These are phyloP conservation scores for Postia placenta DNA, from an alignment of 768 basidiomycete species.

Conservation along the genomic window DNA sequence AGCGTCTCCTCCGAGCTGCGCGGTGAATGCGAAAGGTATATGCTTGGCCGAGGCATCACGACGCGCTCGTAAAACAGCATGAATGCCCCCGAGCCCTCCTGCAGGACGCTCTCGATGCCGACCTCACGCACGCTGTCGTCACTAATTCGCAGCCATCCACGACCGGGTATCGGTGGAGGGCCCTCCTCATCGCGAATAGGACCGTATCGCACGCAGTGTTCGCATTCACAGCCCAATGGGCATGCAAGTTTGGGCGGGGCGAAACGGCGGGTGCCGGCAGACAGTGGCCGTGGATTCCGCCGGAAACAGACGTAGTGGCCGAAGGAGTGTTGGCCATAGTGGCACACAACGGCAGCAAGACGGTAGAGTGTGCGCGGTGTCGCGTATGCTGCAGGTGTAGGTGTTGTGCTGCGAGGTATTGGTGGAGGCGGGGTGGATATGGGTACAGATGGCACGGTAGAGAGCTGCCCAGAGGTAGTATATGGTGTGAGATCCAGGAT, in stretches of 20 bases:
- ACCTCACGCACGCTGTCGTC: constrained; percentile 79
- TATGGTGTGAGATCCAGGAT: constrained; percentile 85
- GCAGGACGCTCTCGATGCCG: constrained; percentile 66
- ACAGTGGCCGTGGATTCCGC: constrained; percentile 60
- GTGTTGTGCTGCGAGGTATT: constrained; percentile 42
- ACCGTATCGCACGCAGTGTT: constrained; percentile 38
- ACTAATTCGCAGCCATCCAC: constrained; percentile 84
- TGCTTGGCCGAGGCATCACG: constrained; percentile 15
- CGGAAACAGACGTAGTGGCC: constrained; percentile 95
- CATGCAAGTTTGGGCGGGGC: constrained; percentile 33
- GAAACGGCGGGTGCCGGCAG: constrained; percentile 33
- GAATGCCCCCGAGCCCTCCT: constrained; percentile 74
- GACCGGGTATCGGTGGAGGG: constrained; percentile 35
- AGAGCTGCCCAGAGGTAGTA: constrained; percentile 76
- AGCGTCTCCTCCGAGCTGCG: constrained; percentile 63
- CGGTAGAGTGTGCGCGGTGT: constrained; percentile 74
- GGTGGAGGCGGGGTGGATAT: constrained; percentile 53
- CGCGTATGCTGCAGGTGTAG: constrained; percentile 48
- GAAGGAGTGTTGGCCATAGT: constrained; percentile 88
- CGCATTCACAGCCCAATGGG: constrained; percentile 41
- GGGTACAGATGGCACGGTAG: constrained; percentile 59
- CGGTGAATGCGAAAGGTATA: constrained; percentile 24
- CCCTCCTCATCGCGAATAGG: constrained; percentile 56
- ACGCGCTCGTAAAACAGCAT: constrained; percentile 94
- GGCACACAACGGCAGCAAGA: constrained; percentile 81